Conservation (phyloP, 2,329 filamentous ascomycete genomes). For the Monilinia polystroma region DNA sequence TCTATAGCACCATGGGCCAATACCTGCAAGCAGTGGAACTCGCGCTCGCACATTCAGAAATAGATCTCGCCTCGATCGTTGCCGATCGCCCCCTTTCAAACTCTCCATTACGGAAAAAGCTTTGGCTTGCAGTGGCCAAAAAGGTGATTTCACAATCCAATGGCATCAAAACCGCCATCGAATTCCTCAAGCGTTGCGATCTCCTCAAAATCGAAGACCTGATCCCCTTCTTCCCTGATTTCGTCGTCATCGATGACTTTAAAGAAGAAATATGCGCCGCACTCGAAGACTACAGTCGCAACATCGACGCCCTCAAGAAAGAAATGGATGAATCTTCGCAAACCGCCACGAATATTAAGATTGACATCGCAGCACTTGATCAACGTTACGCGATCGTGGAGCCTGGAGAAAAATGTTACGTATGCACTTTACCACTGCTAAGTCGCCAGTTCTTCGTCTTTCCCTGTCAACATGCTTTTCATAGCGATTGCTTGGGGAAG, state of each 20-base stretch:
- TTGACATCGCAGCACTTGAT: constrained; percentile 82
- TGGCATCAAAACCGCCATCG: constrained; percentile 89
- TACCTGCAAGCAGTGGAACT: constrained; percentile 92
- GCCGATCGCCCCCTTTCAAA: constrained; percentile 82
- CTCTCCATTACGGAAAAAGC: constrained; percentile 78
- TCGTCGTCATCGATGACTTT: constrained; percentile 98
- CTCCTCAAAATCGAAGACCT: constrained; percentile 92
- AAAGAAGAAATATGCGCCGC: constrained; percentile 96
- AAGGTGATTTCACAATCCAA: constrained; percentile 86
- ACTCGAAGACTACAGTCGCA: constrained; percentile 87
- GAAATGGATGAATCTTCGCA: constrained; percentile 95
- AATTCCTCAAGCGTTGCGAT: constrained; percentile 88
- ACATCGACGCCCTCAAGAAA: constrained; percentile 81
- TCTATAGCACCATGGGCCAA: constrained; percentile 95
- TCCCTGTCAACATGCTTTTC: constrained; percentile 96
- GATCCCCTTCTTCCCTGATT: constrained; percentile 98
- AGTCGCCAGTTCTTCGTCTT: constrained; percentile 97
- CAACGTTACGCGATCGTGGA: constrained; percentile 94
- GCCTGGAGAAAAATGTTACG: constrained; percentile 90
- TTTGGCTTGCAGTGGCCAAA: constrained; percentile 93
- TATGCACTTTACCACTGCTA: constrained; percentile 80
- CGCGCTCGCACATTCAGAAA: constrained; percentile 82
- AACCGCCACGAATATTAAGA: constrained; percentile 86
- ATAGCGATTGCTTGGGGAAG: constrained; percentile 87
- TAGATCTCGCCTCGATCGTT: constrained; percentile 85